Evolutionary conservation across 1,284 basidiomycete species (phyloP).

Genomic region (Abortiporus biennis): DNA sequence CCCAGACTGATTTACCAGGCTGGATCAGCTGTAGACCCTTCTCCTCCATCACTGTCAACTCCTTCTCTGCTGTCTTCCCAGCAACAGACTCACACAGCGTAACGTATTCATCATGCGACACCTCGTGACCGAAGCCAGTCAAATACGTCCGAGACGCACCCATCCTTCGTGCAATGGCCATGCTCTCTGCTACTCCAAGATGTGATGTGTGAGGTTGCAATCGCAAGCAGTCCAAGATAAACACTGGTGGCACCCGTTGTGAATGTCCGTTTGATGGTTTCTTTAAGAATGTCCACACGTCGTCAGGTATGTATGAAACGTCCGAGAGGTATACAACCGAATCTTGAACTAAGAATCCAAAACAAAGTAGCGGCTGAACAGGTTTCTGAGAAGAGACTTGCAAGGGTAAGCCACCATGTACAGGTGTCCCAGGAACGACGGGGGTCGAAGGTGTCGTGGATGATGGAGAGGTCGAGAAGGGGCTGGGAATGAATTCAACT

Average conservation of each 20-base stretch:
- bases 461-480: slow-evolving; percentile 19
- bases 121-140: slow-evolving; percentile 65
- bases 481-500: slow-evolving; percentile 36
- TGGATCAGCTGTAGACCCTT: slow-evolving; percentile 39
- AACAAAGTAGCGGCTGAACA: slow-evolving; percentile 61
- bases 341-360: slow-evolving; percentile 69
- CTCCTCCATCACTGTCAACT: slow-evolving; percentile 33
- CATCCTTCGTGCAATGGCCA: slow-evolving; percentile 47
- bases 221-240: slow-evolving; percentile 70
- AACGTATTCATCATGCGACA: slow-evolving; percentile 64
- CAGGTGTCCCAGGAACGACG: slow-evolving; percentile 18
- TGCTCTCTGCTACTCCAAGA: slow-evolving; percentile 57
- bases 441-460: slow-evolving; percentile 42
- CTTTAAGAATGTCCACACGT: slow-evolving; percentile 52
- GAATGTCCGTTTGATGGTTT: slow-evolving; percentile 16
- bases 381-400: slow-evolving; percentile 18
- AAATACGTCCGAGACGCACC: slow-evolving; percentile 58
- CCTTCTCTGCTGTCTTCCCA: slow-evolving; percentile 25
- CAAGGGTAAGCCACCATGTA: slow-evolving; percentile 9
- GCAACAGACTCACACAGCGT: slow-evolving; percentile 48
- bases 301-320: slow-evolving; percentile 66
- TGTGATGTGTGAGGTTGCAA: slow-evolving; percentile 63
- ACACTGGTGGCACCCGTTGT: slow-evolving; percentile 41
- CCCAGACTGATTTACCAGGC: slow-evolving; percentile 45
- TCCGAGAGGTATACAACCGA: slow-evolving; percentile 69